A percentile compares a stretch with the other conserved stretches of the same genome.
phyloP scores from a whole-genome alignment of 768 basidiomycete species.

The Chalciporus piperatus region DNA sequence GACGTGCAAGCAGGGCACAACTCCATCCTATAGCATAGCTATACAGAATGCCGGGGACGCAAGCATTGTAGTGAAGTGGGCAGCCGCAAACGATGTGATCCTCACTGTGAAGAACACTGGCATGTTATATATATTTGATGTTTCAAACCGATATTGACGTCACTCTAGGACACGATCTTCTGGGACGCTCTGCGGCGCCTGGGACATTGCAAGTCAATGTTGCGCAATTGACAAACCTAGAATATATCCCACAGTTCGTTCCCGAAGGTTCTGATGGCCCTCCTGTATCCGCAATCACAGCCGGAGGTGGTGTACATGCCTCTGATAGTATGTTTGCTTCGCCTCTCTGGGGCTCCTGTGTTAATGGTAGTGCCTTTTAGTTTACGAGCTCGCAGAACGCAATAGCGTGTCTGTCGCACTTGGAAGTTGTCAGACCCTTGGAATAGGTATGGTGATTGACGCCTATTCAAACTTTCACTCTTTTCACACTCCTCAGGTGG shows the following conservation, averaged over 20 bases:
- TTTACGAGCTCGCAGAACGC: conserved; percentile 9
- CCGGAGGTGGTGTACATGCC: neutral
- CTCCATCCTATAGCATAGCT: conserved; percentile 2
- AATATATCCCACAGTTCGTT: neutral
- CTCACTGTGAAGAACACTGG: conserved; percentile 8
- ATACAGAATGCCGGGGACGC: conserved; percentile 5
- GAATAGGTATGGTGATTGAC: conserved; percentile 4
- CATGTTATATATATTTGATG: neutral
- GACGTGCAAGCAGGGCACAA: conserved; percentile 4
- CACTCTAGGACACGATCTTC: neutral
- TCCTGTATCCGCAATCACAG: neutral
- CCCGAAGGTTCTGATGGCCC: neutral
- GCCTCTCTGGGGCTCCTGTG: neutral
- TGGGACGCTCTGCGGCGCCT: neutral
- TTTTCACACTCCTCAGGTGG: conserved; percentile 30
- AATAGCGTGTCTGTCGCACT: conserved; percentile 13
- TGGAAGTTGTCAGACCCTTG: conserved; percentile 19
- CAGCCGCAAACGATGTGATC: neutral
- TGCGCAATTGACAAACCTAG: neutral
- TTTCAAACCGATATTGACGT: no score
- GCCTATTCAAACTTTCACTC: neutral
- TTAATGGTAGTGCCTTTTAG: neutral
- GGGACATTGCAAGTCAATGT: neutral
- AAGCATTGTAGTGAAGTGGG: conserved; percentile 4
- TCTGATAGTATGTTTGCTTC: neutral